phyloP scores from a whole-genome alignment of 805 yeast species.

The Cyberlindnera maclurae region DNA sequence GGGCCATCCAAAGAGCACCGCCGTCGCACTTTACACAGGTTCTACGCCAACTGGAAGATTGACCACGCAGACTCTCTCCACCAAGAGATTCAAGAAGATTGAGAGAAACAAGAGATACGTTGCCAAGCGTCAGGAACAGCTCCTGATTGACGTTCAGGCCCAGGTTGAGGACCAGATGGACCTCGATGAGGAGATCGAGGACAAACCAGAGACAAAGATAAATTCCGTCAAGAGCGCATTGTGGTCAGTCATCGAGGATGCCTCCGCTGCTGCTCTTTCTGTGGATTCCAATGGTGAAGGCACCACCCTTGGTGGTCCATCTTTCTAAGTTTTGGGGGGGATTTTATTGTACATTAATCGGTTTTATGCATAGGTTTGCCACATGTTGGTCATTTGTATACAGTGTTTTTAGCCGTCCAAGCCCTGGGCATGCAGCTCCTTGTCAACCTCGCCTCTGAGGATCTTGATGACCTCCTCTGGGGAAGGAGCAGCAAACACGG shows the following conservation, averaged over 20 bases:
- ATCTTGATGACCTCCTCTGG: conserved; percentile 69
- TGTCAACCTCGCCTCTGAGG: conserved; percentile 56
- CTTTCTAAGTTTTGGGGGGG: conserved; percentile 28
- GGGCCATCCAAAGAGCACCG: conserved; percentile 33
- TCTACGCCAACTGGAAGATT: conserved; percentile 20
- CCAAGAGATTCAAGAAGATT: conserved; percentile 70
- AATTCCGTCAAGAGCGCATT: conserved; percentile 55
- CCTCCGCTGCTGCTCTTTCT: conserved; percentile 38
- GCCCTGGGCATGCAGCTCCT: conserved; percentile 40
- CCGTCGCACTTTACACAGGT: conserved; percentile 34
- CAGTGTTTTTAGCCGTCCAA: conserved; percentile 3
- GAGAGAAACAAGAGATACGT: conserved; percentile 73
- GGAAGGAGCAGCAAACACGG: conserved; percentile 79
- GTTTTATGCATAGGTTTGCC: background rate
- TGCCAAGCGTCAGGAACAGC: conserved; percentile 43
- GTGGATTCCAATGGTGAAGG: conserved; percentile 52
- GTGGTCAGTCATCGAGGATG: conserved; percentile 65
- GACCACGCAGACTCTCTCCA: conserved; percentile 61
- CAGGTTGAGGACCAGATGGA: conserved; percentile 46
- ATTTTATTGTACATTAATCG: conserved; percentile 5
- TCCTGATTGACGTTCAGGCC: conserved; percentile 42
- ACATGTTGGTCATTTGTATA: background rate
- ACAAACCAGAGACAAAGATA: conserved; percentile 24
- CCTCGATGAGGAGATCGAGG: conserved; percentile 28
- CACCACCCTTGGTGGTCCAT: conserved; percentile 78